These are phyloP conservation scores for Elaeis oleifera DNA, from an alignment of 202 grass and related monocot genomes.

Conservation along the genomic window DNA sequence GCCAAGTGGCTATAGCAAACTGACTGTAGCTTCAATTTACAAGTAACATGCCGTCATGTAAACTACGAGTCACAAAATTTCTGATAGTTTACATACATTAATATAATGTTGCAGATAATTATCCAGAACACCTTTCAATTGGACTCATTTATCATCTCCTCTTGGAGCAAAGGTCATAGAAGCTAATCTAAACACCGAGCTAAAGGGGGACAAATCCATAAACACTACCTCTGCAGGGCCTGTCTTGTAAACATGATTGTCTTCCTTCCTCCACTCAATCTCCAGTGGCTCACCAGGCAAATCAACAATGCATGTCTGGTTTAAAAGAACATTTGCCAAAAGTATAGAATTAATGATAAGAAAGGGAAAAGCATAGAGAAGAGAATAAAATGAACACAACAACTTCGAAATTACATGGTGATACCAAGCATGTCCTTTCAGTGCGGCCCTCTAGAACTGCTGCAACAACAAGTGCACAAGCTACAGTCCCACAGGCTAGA, in stretches of 20 bases:
- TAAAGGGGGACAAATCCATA: constrained; percentile 59
- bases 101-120: too few species aligned
- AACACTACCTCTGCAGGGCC: constrained; percentile 84
- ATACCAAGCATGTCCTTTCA: constrained; percentile 37
- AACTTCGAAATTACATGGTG: constrained; percentile 8
- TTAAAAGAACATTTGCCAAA: neutral
- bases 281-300: constrained; percentile 92
- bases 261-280: constrained; percentile 84
- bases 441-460: constrained; percentile 81
- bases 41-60: too few species aligned
- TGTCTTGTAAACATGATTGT: constrained; percentile 95
- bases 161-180: constrained; percentile 1
- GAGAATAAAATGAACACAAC: constrained; percentile 12
- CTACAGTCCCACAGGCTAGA: constrained; percentile 88
- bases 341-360: neutral
- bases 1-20: too few species aligned
- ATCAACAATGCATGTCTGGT: constrained; percentile 76
- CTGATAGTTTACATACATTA: too few species aligned
- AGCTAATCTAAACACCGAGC: constrained; percentile 17
- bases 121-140: too few species aligned
- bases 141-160: neutral
- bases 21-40: too few species aligned
- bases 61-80: too few species aligned
- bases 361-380: neutral
- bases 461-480: constrained; percentile 86